Conservation (phyloP, 495 filamentous ascomycete genomes). For the Hypomontagnella submonticulosa region DNA sequence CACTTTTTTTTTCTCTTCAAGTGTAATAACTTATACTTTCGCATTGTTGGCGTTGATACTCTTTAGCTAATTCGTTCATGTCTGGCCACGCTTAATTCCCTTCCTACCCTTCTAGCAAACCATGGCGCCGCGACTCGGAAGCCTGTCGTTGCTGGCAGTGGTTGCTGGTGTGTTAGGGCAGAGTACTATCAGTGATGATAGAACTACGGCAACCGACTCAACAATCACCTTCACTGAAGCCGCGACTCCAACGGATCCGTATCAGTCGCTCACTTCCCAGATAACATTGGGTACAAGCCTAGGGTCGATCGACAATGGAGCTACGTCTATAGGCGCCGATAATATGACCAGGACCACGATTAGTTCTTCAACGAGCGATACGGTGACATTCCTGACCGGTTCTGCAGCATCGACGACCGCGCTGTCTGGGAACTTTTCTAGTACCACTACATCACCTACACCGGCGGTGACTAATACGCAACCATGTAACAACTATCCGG, state of each 20-base stretch:
- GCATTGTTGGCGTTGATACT: slow-evolving; percentile 6
- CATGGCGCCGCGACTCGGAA: slow-evolving; percentile 39
- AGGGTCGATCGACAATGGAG: slow-evolving; percentile 24
- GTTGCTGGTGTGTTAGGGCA: slow-evolving; percentile 39
- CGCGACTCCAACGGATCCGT: slow-evolving; percentile 50
- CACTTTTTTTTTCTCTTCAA: slow-evolving; percentile 1
- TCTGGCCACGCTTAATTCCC: slow-evolving; percentile 16
- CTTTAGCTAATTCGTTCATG: slow-evolving; percentile 16
- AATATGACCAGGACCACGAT: slow-evolving; percentile 57
- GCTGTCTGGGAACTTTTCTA: slow-evolving; percentile 46
- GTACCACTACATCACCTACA: slow-evolving; percentile 53
- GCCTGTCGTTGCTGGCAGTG: slow-evolving; percentile 34
- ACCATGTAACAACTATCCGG: slow-evolving; percentile 87
- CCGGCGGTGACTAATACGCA: slow-evolving; percentile 70
- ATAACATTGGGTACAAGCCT: slow-evolving; percentile 49
- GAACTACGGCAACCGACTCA: slow-evolving; percentile 52
- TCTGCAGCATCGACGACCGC: slow-evolving; percentile 47
- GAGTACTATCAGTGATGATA: slow-evolving; percentile 42
- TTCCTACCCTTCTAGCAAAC: slow-evolving; percentile 6
- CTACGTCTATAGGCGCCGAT: slow-evolving; percentile 45
- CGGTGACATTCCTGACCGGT: slow-evolving; percentile 58
- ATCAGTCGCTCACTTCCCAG: slow-evolving; percentile 51
- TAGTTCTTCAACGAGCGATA: slow-evolving; percentile 38
- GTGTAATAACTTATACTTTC: slow-evolving; percentile 1
- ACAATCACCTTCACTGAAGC: slow-evolving; percentile 30